Evolutionary conservation across 1,284 basidiomycete genomes (phyloP).

Genomic region (Wallemia mellicola): DNA sequence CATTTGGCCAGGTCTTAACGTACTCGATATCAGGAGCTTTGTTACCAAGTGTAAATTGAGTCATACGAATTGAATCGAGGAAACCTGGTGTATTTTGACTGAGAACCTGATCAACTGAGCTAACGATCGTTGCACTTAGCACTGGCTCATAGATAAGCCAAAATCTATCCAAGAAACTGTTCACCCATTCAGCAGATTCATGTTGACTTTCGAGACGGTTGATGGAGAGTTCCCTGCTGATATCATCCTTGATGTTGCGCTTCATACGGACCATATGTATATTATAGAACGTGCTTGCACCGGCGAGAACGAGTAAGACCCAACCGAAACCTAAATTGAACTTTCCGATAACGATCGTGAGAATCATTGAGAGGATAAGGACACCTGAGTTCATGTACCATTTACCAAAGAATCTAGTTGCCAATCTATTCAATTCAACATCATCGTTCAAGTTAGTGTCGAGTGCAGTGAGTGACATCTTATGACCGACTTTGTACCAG

Average conservation of each 20-base stretch:
- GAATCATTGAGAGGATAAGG: constrained; percentile 28
- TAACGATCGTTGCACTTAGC: constrained; percentile 13
- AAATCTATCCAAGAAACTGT: constrained; percentile 30
- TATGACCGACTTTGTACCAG: constrained; percentile 1
- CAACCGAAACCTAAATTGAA: constrained; percentile 69
- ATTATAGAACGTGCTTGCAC: constrained; percentile 67
- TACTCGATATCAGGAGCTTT: constrained; percentile 67
- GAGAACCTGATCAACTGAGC: constrained; percentile 11
- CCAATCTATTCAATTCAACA: neutral
- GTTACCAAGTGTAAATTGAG: constrained; percentile 61
- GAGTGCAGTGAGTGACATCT: neutral
- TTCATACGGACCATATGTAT: constrained; percentile 57
- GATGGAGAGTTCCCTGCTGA: constrained; percentile 37
- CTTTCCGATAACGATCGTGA: constrained; percentile 55
- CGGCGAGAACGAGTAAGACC: constrained; percentile 51
- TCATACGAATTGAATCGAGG: constrained; percentile 53
- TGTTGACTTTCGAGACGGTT: neutral
- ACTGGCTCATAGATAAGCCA: constrained; percentile 15
- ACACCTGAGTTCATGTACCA: constrained; percentile 62
- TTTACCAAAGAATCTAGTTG: constrained; percentile 32
- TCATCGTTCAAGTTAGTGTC: neutral
- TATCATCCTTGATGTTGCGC: constrained; percentile 61
- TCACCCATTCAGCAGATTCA: constrained; percentile 27
- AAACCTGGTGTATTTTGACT: constrained; percentile 27
- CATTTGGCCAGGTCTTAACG: constrained; percentile 72